Evolutionary conservation across 768 basidiomycete genomes (phyloP).

Genomic region (Ramaria sp.): DNA sequence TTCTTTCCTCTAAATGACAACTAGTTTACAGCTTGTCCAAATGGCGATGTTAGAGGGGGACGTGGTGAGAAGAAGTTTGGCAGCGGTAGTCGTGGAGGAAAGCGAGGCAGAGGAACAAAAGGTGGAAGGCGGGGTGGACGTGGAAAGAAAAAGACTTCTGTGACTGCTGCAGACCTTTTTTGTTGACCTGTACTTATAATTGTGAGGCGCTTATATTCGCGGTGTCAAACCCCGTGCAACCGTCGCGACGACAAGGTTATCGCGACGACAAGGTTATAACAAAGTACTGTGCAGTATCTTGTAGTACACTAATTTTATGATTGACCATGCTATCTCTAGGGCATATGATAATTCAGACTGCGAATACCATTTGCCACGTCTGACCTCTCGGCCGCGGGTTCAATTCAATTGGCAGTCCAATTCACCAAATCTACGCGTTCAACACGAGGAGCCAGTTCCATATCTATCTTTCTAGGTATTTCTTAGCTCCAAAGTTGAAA

Average conservation of each 20-base stretch:
- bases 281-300: no score
- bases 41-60: background rate
- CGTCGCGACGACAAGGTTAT: no score
- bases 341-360: no score
- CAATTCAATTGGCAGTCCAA: no score
- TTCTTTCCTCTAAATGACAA: background rate
- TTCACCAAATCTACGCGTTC: background rate
- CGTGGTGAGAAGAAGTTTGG: background rate
- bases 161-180: conserved; percentile 6
- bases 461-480: background rate
- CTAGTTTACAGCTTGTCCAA: conserved; percentile 5
- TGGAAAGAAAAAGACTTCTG: background rate
- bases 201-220: background rate
- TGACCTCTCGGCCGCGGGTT: no score
- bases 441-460: background rate
- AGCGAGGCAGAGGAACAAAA: conserved; percentile 1
- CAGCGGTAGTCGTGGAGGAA: conserved; percentile 5
- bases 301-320: no score
- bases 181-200: background rate
- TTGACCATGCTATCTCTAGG: no score
- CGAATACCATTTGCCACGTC: no score
- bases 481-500: background rate
- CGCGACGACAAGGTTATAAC: no score
- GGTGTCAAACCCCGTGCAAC: background rate
- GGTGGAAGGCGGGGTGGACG: background rate